phyloP scores from a whole-genome alignment of 116 monocot genomes.

The Iris pallida region DNA sequence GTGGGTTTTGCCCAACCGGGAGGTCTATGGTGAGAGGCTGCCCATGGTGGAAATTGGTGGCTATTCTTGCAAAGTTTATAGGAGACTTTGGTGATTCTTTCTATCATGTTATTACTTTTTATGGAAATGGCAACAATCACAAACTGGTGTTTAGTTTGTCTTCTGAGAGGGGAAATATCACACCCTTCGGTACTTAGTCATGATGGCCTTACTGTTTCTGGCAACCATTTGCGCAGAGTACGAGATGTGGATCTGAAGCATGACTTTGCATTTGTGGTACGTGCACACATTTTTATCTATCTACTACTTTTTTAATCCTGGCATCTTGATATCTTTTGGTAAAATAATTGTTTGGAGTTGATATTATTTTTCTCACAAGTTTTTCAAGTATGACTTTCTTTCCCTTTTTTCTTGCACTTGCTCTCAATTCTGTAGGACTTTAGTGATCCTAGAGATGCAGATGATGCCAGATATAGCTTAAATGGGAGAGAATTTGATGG shows the following conservation, averaged over 20 bases:
- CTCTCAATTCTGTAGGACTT: constrained; percentile 43
- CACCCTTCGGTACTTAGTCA: constrained; percentile 52
- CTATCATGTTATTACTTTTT: constrained; percentile 81
- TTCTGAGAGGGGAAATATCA: constrained; percentile 64
- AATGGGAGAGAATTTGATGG: constrained; percentile 84
- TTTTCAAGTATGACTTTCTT: constrained; percentile 13
- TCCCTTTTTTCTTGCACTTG: constrained; percentile 15
- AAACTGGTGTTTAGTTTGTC: constrained; percentile 75
- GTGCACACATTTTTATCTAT: constrained; percentile 44
- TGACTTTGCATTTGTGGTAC: constrained; percentile 96
- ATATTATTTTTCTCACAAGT: constrained; percentile 42
- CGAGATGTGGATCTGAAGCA: constrained; percentile 99
- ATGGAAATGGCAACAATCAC: constrained; percentile 69
- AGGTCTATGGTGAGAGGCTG: constrained; percentile 76
- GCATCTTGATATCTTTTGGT: neutral
- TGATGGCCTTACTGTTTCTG: constrained; percentile 96
- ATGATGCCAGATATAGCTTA: constrained; percentile 78
- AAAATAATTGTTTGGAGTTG: constrained; percentile 47
- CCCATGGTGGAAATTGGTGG: constrained; percentile 94
- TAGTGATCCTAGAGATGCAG: constrained; percentile 80
- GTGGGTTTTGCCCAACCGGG: constrained; percentile 80
- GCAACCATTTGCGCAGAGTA: constrained; percentile 96
- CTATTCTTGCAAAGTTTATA: constrained; percentile 68
- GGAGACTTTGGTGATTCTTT: constrained; percentile 97
- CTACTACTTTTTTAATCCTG: neutral